phyloP scores from a whole-genome alignment of 1,284 basidiomycete species.

The Erythrobasidium hasegawianum region DNA sequence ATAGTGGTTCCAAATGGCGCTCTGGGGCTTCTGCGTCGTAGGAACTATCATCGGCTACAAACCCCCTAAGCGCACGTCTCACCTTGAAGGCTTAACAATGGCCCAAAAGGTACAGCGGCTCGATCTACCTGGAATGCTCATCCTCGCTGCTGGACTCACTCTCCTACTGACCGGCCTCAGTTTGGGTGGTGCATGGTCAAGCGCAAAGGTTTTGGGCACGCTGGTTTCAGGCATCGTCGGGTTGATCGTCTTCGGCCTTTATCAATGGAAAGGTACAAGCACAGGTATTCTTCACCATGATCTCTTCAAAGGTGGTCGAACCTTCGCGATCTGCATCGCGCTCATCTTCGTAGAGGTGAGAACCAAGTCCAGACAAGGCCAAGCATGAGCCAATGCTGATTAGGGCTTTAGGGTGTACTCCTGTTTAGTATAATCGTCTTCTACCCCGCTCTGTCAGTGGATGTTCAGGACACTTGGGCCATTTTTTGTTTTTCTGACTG shows the following conservation, averaged over 20 bases:
- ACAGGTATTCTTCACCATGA: conserved; percentile 43
- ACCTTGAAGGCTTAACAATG: conserved; percentile 3
- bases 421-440: conserved; percentile 35
- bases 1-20: conserved; percentile 8
- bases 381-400: too few relatives aligned
- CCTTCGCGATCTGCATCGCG: conserved; percentile 34
- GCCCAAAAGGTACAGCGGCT: conserved; percentile 9
- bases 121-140: conserved; percentile 4
- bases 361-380: too few relatives aligned
- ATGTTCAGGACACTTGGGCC: too few relatives aligned
- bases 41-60: conserved; percentile 2
- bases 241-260: conserved; percentile 20
- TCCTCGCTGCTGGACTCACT: conserved; percentile 2
- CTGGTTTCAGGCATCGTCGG: conserved; percentile 8
- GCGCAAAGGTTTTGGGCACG: conserved; percentile 1
- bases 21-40: conserved; percentile 1
- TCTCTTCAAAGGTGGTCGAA: conserved; percentile 34
- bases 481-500: too few relatives aligned
- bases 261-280: conserved; percentile 26
- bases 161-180: conserved; percentile 10
- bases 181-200: conserved; percentile 14
- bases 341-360: conserved; percentile 36
- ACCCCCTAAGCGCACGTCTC: conserved; percentile 4
- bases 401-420: conserved; percentile 17
- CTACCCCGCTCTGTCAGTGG: conserved; percentile 26